Base-by-base conservation (phyloP, 805 yeast genomes). In the Yamadazyma insecticola region DNA sequence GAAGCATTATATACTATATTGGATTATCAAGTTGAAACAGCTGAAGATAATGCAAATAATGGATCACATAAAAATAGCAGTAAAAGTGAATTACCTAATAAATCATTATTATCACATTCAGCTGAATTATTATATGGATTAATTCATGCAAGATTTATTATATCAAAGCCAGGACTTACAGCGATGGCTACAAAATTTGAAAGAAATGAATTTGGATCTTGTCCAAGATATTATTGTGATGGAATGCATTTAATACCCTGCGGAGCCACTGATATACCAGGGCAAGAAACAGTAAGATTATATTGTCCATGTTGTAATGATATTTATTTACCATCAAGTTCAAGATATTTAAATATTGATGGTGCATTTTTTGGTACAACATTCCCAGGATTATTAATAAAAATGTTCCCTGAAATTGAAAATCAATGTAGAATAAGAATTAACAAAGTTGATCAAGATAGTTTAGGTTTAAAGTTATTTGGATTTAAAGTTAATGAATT, bases 311-410 rank as follows among this genome's bases (percentile, higher is more conserved):
- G 90, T 53, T 92, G 98, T 60, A 77, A 81, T 51, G 98, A 92
- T 50, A 70, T 90, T 24, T 92, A 92, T 57, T 60, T 87, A 30
- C 97, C 97, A 2, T 77, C 81, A 34, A 80, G 88, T 34, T 78
- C 89, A n/a, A 70, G 95, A 40, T 89, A 85, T 57, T 63, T 84
- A 36, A 85, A 86, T 50, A 76, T 92, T 25, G 98, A 92, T 57
- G 98, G 98, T 4, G 96, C 97, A 1, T 92, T 82, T 50, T 92
- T 94, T 64, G 97, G 98, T 4, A 87, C 97, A 0, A 80, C 94
- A 21, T 92, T 92, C 62, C 92, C 96, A 1, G 97, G 96, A 2
- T 72, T 92, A 44, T 83, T 92, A 48, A 76, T 92, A 39, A 84
- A 88, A 52, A 82, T 85, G 73, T 88, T 81, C 61, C 87, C 92